Evolutionary conservation across 1,284 basidiomycete genomes (phyloP), one percentile per base, ranked within the genome.

Genomic region (Singerocomus inundabilis): DNA sequence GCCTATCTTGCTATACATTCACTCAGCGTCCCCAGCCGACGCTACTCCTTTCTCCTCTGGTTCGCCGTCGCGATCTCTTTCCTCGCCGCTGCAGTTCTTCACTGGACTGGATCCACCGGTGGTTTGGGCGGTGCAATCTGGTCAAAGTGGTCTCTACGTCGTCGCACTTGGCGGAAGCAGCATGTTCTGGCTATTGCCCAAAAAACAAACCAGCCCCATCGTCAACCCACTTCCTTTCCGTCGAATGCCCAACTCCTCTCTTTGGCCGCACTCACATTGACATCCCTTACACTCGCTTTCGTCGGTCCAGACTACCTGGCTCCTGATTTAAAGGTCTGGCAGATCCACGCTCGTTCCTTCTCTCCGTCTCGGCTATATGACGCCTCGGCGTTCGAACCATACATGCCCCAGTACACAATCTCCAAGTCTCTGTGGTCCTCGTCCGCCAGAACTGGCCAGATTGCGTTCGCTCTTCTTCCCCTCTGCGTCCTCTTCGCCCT

Each of bases 381-480:
- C 37, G 48, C 57, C 6, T 61, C 63, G 15, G 47, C 60, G 4
- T 72, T 68, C 58, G 52, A 52, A 32, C 64, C 63, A 36, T 74
- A 67, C 42, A 70, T 72, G 50, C 77, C 82, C 3, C 71, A 78
- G 56, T 81, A 84, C 67, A 80, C 81, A 45, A 84, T 93, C 61
- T 57, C 69, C 44, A 91, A 90, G 66, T 78, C 84, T 4, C 83
- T 83, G 72, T 94, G 91, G 91, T 87, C 89, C 0, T 74, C 82
- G 0, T 87, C 84, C 15, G 81, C 80, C 28, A 76, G 91, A 21
- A 80, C 84, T 9, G 91, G 91, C 1, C 74, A 88, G 52, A 84
- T 93, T 49, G 82, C 88, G 2, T 93, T 91, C 61, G 83, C 88
- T 2, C 75, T 93, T 28, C 75, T 90, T 28, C 91, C 91, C 1